Percentiles rank a stretch among this genome's conserved stretches.
Evolutionary conservation across 371 early-diverging fungal species (phyloP).

Genomic region (Ordospora colligata): DNA sequence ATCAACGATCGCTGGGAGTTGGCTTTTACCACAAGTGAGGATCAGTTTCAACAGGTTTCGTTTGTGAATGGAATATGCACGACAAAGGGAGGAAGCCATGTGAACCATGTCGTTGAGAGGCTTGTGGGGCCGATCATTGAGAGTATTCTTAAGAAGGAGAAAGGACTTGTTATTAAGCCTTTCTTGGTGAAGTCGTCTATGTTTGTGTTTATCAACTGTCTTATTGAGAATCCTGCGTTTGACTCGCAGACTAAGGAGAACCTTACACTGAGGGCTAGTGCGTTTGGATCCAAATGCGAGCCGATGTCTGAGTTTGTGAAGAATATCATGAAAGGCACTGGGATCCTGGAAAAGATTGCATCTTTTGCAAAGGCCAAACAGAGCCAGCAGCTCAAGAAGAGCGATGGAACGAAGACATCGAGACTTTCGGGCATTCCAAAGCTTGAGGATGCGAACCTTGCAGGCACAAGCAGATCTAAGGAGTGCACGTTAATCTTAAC

Average conservation of each 20-base stretch:
- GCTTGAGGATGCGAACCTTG: slow-evolving; percentile 91
- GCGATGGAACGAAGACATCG: slow-evolving; percentile 70
- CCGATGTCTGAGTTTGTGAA: slow-evolving; percentile 73
- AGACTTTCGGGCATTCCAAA: slow-evolving; percentile 78
- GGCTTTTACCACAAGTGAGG: slow-evolving; percentile 77
- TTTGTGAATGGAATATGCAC: slow-evolving; percentile 97
- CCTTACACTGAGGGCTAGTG: slow-evolving; percentile 71
- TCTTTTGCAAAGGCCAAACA: slow-evolving; percentile 72
- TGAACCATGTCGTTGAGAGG: slow-evolving; percentile 77
- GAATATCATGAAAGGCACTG: slow-evolving; percentile 67
- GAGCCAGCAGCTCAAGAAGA: slow-evolving; percentile 74
- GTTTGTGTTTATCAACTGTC: slow-evolving; percentile 86
- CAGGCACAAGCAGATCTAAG: slow-evolving; percentile 70
- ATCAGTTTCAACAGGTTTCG: slow-evolving; percentile 87
- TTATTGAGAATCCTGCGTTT: slow-evolving; percentile 93
- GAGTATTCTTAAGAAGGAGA: slow-evolving; percentile 70
- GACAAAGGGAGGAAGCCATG: slow-evolving; percentile 90
- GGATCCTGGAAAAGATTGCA: slow-evolving; percentile 73
- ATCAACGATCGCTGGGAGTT: slow-evolving; percentile 88
- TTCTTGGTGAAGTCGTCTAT: slow-evolving; percentile 78
- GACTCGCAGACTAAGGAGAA: slow-evolving; percentile 98
- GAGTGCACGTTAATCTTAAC: slow-evolving; percentile 92
- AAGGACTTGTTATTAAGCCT: slow-evolving; percentile 66
- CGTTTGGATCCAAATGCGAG: slow-evolving; percentile 79
- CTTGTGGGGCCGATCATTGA: slow-evolving; percentile 69